These are phyloP conservation scores for Fusarium tjaetaba DNA, from an alignment of 2,329 filamentous ascomycete species.

Conservation along the genomic window DNA sequence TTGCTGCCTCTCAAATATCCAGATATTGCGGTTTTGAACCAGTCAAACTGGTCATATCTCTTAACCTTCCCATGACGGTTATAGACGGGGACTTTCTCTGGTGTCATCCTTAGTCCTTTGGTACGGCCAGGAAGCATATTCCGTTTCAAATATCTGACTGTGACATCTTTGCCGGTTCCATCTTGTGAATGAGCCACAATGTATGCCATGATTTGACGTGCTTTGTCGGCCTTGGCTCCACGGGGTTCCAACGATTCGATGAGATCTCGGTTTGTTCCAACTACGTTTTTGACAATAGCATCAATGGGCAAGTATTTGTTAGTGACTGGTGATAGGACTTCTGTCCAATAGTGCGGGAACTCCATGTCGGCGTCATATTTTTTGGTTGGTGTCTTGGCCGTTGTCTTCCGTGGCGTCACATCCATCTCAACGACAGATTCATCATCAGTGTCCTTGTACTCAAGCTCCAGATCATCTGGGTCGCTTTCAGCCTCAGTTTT, in stretches of 20 bases:
- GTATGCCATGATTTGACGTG: constrained; percentile 91
- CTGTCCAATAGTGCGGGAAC: constrained; percentile 93
- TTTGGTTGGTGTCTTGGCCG: constrained; percentile 52
- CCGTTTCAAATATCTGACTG: constrained; percentile 86
- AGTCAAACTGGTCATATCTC: constrained; percentile 82
- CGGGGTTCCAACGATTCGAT: constrained; percentile 82
- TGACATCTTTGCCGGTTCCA: constrained; percentile 93
- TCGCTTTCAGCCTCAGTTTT: constrained; percentile 47
- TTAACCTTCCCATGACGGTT: constrained; percentile 81
- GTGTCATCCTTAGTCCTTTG: constrained; percentile 81
- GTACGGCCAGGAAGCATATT: constrained; percentile 88
- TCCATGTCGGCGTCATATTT: constrained; percentile 80
- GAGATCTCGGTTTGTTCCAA: constrained; percentile 78
- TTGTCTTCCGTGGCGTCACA: constrained; percentile 52
- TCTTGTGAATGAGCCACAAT: constrained; percentile 84
- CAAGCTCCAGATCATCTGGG: constrained; percentile 56
- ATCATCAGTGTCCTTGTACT: constrained; percentile 63
- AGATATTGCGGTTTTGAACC: constrained; percentile 85
- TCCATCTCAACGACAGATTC: constrained; percentile 68
- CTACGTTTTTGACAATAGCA: constrained; percentile 72
- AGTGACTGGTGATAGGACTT: constrained; percentile 84
- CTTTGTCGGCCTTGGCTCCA: constrained; percentile 83
- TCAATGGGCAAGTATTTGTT: constrained; percentile 84
- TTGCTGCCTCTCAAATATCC: constrained; percentile 68
- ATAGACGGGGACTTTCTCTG: constrained; percentile 84